Conservation (phyloP, 2,329 filamentous ascomycete genomes). For the Plenodomus lindquistii region DNA sequence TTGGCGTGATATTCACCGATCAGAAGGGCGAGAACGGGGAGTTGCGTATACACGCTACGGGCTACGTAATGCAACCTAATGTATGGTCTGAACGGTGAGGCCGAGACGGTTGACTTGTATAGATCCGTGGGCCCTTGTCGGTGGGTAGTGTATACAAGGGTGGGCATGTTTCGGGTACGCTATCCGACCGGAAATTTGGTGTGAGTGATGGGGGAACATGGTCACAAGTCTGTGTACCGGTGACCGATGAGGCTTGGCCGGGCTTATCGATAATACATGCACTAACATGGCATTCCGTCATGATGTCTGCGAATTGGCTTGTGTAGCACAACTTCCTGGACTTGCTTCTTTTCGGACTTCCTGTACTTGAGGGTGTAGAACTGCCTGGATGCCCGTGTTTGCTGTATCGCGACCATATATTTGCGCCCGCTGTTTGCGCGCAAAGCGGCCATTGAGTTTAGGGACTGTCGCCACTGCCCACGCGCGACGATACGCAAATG, state of each 20-base stretch:
- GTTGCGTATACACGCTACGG: neutral
- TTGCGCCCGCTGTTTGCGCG: slow-evolving; percentile 48
- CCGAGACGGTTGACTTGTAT: neutral
- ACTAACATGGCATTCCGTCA: neutral
- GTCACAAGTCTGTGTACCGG: no score
- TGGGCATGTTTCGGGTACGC: neutral
- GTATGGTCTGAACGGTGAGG: neutral
- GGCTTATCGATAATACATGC: no score
- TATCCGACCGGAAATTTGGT: neutral
- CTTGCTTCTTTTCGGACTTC: neutral
- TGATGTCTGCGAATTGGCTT: neutral
- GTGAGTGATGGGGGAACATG: neutral
- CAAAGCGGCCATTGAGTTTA: slow-evolving; percentile 19
- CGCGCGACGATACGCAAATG: slow-evolving; percentile 28
- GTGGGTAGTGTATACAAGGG: neutral
- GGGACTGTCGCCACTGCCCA: slow-evolving; percentile 5
- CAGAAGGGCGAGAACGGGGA: no score
- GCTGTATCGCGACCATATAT: slow-evolving; percentile 27
- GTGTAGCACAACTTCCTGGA: neutral
- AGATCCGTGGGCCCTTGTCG: neutral
- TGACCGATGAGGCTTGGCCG: no score
- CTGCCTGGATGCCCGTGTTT: slow-evolving; percentile 35
- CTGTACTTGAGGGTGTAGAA: neutral
- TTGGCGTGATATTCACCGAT: no score
- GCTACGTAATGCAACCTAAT: neutral